Evolutionary conservation across 2,329 filamentous ascomycete species (phyloP).

Genomic region (Helicocarpus griseus): DNA sequence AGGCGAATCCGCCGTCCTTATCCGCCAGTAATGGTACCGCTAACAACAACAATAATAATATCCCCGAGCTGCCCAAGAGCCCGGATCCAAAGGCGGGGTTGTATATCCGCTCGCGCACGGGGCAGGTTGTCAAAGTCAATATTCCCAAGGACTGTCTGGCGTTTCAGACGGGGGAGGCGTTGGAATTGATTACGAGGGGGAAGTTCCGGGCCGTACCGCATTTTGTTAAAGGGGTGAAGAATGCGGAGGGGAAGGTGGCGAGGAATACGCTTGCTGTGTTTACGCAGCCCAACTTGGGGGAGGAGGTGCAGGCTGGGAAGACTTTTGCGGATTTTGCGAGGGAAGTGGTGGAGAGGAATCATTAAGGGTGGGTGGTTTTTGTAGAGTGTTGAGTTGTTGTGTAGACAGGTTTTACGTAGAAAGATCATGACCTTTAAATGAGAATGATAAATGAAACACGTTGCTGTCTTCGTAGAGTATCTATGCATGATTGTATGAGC

Average conservation of each 20-base stretch:
- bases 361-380: constrained; percentile 29
- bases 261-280: constrained; percentile 92
- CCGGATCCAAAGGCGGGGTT: constrained; percentile 79
- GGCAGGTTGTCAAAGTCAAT: constrained; percentile 76
- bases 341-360: constrained; percentile 68
- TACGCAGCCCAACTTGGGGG: constrained; percentile 85
- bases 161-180: constrained; percentile 89
- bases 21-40: constrained; percentile 17
- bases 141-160: constrained; percentile 87
- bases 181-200: constrained; percentile 85
- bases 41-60: constrained; percentile 20
- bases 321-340: constrained; percentile 66
- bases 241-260: constrained; percentile 42
- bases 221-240: constrained; percentile 70
- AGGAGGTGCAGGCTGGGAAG: constrained; percentile 60
- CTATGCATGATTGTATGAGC: too few species aligned
- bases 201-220: constrained; percentile 91
- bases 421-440: too few species aligned
- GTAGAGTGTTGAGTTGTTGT: neutral
- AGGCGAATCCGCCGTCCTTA: constrained; percentile 15
- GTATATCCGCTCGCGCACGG: constrained; percentile 85
- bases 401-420: too few species aligned
- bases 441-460: too few species aligned
- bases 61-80: constrained; percentile 62
- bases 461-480: too few species aligned